phyloP scores from a whole-genome alignment of 331 rosid species.

The Malus hybrid region DNA sequence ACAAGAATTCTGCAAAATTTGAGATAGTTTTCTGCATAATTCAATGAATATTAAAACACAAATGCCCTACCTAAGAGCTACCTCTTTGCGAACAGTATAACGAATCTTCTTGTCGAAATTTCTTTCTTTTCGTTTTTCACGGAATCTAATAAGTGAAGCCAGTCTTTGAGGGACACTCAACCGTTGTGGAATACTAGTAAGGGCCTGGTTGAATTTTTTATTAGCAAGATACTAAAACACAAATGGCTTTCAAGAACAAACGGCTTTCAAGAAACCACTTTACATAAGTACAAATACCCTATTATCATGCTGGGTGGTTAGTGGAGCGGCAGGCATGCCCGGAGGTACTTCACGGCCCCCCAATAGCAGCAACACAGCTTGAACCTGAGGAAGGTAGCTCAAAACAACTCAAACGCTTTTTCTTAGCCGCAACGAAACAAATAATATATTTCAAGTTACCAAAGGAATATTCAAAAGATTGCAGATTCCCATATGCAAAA shows the following conservation, averaged over 20 bases:
- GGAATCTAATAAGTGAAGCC: constrained; percentile 74
- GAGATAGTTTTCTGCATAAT: not conserved
- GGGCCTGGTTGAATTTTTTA: constrained; percentile 47
- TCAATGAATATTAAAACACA: constrained; percentile 9
- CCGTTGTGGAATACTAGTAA: constrained; percentile 46
- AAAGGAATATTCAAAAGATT: not conserved
- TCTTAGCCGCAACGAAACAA: not conserved
- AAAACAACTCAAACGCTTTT: constrained; percentile 9
- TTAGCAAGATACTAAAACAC: constrained; percentile 31
- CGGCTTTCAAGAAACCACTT: constrained; percentile 21
- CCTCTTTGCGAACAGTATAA: constrained; percentile 78
- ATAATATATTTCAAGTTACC: not conserved
- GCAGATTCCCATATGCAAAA: not conserved
- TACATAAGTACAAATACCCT: constrained; percentile 37
- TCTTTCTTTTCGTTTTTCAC: constrained; percentile 72
- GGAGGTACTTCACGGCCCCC: constrained; percentile 68
- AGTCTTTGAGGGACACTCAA: constrained; percentile 62
- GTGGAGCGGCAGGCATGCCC: constrained; percentile 31
- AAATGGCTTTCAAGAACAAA: constrained; percentile 17
- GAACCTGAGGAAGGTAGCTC: constrained; percentile 46
- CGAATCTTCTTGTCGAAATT: constrained; percentile 80
- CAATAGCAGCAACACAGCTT: constrained; percentile 60
- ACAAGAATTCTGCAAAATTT: not conserved
- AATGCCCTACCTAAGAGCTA: constrained; percentile 58
- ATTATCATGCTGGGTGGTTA: constrained; percentile 31